phyloP scores from a whole-genome alignment of 495 filamentous ascomycete species.

The Aspergillus kassunensis region DNA sequence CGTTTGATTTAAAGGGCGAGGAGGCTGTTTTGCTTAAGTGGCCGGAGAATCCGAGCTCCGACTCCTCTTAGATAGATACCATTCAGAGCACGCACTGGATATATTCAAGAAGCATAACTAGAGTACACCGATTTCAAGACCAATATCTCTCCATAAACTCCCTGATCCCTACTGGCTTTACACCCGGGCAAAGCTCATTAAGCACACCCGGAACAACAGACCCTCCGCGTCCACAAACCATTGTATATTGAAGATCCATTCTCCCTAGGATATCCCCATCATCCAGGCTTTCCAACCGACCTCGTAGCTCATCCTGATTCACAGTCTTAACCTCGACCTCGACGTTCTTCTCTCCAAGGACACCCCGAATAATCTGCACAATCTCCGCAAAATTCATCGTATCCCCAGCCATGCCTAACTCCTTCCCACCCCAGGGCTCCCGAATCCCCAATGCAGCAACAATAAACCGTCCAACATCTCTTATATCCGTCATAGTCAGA shows the following conservation, averaged over 20 bases:
- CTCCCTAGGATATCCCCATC: background rate
- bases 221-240: constrained; percentile 6
- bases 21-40: constrained; percentile 28
- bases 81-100: too few species aligned
- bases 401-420: constrained; percentile 32
- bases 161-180: constrained; percentile 34
- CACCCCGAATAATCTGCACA: constrained; percentile 14
- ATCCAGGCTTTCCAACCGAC: background rate
- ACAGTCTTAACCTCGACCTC: constrained; percentile 20
- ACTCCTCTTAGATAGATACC: too few species aligned
- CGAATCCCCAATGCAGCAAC: constrained; percentile 23
- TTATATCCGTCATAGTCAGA: constrained; percentile 22
- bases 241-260: constrained; percentile 7
- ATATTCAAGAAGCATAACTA: too few species aligned
- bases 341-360: constrained; percentile 18
- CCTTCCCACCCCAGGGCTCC: constrained; percentile 21
- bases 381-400: constrained; percentile 24
- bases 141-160: constrained; percentile 5
- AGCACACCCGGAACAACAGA: constrained; percentile 10
- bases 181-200: constrained; percentile 8
- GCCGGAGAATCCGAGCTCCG: constrained; percentile 21
- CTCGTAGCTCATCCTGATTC: background rate
- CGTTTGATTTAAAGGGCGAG: constrained; percentile 31
- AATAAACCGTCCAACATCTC: constrained; percentile 27
- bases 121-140: background rate